These are phyloP conservation scores for Kwoniella shandongensis DNA, from an alignment of 768 basidiomycete species.

Conservation along the genomic window DNA sequence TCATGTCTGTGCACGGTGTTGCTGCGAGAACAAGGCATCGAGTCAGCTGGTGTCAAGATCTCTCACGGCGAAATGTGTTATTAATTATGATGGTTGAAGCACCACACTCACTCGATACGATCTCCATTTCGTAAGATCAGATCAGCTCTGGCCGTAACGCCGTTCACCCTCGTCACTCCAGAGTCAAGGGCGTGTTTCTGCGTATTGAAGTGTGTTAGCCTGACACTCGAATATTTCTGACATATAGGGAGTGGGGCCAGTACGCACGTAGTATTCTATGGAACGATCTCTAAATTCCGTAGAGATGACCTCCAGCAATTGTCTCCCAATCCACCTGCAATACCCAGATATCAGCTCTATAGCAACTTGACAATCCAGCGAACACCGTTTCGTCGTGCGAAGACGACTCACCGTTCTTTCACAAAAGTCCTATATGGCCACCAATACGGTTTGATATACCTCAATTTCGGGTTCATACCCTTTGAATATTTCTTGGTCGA, in stretches of 20 bases:
- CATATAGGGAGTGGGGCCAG: background rate
- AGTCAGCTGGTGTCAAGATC: constrained; percentile 2
- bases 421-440: constrained; percentile 88
- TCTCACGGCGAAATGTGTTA: background rate
- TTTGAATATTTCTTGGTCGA: constrained; percentile 25
- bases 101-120: constrained; percentile 71
- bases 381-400: no score
- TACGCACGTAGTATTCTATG: constrained; percentile 90
- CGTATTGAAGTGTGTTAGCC: background rate
- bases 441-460: constrained; percentile 86
- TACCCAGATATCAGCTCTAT: constrained; percentile 1
- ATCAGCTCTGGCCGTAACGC: constrained; percentile 74
- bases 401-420: constrained; percentile 63
- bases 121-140: constrained; percentile 83
- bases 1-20: constrained; percentile 96
- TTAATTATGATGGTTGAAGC: background rate
- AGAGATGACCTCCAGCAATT: constrained; percentile 85
- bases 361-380: background rate
- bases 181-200: constrained; percentile 76
- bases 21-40: constrained; percentile 55
- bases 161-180: constrained; percentile 93
- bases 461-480: constrained; percentile 60
- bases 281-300: constrained; percentile 92
- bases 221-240: background rate
- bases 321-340: constrained; percentile 70